These are phyloP conservation scores for Neofusicoccum umdonicola DNA, from an alignment of 2,329 filamentous ascomycete genomes.

Conservation along the genomic window DNA sequence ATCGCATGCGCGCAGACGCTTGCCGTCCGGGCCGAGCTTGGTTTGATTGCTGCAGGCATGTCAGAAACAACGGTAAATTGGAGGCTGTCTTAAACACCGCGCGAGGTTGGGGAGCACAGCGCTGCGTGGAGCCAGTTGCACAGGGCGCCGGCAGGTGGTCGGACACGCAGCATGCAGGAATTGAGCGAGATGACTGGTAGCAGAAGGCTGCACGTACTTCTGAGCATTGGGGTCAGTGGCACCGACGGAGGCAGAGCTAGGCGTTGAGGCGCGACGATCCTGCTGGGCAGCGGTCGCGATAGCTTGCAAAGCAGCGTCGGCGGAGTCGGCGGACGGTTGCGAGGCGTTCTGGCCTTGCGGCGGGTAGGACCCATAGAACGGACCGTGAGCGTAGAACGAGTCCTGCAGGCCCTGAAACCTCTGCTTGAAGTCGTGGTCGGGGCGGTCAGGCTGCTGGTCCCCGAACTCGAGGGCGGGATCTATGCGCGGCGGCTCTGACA, in stretches of 20 bases:
- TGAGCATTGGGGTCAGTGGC: slow-evolving; percentile 4
- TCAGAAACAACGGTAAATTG: background rate
- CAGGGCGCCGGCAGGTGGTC: too few relatives aligned
- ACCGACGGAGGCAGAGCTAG: slow-evolving; percentile 13
- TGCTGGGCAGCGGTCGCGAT: slow-evolving; percentile 16
- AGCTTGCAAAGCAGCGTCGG: slow-evolving; percentile 13
- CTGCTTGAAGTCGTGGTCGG: slow-evolving; percentile 9
- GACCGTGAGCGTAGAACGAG: slow-evolving; percentile 2
- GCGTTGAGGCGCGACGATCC: slow-evolving; percentile 10
- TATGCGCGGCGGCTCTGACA: background rate
- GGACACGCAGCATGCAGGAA: background rate
- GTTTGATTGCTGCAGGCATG: background rate
- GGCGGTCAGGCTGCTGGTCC: slow-evolving; percentile 6
- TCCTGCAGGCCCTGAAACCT: slow-evolving; percentile 14
- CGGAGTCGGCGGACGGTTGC: slow-evolving; percentile 6
- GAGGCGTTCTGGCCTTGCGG: background rate
- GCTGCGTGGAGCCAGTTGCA: background rate
- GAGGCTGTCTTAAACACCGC: background rate
- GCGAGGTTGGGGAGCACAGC: background rate
- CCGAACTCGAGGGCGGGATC: slow-evolving; percentile 11
- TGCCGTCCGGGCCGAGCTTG: slow-evolving; percentile 18
- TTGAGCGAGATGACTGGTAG: background rate
- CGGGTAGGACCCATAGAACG: slow-evolving; percentile 5
- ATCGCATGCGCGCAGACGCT: slow-evolving; percentile 15
- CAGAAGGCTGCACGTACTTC: background rate